Conservation (phyloP, 140 eudicot genomes). For the Flaveria floridana region DNA sequence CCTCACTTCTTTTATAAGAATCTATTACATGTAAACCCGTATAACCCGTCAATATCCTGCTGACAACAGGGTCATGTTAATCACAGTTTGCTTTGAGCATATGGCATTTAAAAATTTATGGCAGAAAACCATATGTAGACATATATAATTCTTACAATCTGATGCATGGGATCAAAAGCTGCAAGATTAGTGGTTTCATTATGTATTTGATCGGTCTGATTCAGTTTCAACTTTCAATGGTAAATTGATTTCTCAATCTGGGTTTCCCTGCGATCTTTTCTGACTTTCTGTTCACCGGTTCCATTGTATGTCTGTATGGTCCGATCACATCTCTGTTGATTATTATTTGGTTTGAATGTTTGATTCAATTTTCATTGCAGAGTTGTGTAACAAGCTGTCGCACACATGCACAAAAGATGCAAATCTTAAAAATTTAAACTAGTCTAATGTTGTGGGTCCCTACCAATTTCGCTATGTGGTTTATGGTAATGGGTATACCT, state of each 20-base stretch:
- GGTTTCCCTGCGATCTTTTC: not conserved
- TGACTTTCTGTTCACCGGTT: not conserved
- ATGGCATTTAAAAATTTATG: too few relatives aligned
- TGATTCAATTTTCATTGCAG: too few relatives aligned
- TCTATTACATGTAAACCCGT: too few relatives aligned
- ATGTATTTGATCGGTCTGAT: conserved; percentile 1
- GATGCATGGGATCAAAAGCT: not conserved
- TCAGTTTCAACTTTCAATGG: not conserved
- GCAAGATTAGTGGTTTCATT: not conserved
- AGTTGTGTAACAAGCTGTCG: too few relatives aligned
- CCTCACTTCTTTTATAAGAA: not conserved
- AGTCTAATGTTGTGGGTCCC: too few relatives aligned
- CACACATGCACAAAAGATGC: too few relatives aligned
- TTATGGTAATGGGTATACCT: not conserved
- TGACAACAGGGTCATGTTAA: too few relatives aligned
- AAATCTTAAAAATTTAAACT: too few relatives aligned
- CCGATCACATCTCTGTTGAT: too few relatives aligned
- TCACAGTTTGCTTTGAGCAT: too few relatives aligned
- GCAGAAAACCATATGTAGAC: not conserved
- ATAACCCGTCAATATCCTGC: too few relatives aligned
- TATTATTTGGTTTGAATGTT: too few relatives aligned
- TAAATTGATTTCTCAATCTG: not conserved
- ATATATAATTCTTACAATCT: not conserved
- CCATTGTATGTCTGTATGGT: not conserved
- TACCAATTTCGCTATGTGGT: not conserved